Conservation (phyloP, 2,329 filamentous ascomycete genomes). For the Epichloe brachyelytri region DNA sequence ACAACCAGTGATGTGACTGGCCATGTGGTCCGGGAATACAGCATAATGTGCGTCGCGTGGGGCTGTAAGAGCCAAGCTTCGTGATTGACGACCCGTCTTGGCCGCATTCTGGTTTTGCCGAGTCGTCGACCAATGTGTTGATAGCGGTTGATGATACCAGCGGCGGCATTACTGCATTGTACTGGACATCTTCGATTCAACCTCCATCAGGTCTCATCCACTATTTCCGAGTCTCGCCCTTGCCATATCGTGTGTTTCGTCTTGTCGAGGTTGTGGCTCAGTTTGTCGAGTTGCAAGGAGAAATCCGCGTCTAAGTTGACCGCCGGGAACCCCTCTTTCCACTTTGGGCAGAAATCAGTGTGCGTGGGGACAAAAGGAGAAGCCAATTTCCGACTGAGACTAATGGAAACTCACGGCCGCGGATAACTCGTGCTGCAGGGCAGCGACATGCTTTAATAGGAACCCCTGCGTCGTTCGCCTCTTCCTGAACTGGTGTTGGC, state of each 20-base stretch:
- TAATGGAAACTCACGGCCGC: background rate
- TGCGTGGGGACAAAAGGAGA: background rate
- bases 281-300: background rate
- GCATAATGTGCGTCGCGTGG: background rate
- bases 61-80: background rate
- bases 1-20: background rate
- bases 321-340: slow-evolving; percentile 1
- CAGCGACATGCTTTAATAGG: background rate
- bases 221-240: background rate
- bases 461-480: too few species aligned
- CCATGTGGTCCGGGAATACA: background rate
- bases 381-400: slow-evolving; percentile 4
- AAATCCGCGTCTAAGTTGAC: background rate
- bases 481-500: too few species aligned
- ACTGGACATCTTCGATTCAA: background rate
- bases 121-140: background rate
- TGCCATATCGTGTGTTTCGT: background rate
- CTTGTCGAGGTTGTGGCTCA: background rate
- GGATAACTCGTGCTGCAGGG: background rate
- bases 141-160: background rate
- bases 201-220: background rate
- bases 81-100: background rate
- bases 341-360: background rate
- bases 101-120: background rate
- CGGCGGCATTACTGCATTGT: background rate